Evolutionary conservation across 305 asterid genomes (phyloP).

Genomic region (Solanum hybrid): DNA sequence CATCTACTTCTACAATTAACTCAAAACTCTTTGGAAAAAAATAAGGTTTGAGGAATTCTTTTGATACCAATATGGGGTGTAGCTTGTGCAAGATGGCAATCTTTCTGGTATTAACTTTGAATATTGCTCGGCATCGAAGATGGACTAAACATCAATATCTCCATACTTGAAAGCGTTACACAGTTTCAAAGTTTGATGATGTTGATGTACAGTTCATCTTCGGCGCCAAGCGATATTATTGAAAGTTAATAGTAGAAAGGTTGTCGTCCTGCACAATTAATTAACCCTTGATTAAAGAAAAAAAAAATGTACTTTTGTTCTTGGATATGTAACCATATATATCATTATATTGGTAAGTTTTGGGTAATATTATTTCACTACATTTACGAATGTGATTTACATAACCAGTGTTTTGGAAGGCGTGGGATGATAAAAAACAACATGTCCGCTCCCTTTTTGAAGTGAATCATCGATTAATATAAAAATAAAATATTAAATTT

Average conservation of each 20-base stretch:
- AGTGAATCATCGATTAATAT: too few relatives aligned
- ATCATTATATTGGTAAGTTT: background rate
- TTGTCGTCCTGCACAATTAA: background rate
- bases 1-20: background rate
- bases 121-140: background rate
- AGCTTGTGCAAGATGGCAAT: background rate
- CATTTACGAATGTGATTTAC: background rate
- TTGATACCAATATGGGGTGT: background rate
- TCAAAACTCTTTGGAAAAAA: too few relatives aligned
- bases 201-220: background rate
- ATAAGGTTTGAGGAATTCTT: too few relatives aligned
- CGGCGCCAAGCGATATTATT: background rate
- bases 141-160: background rate
- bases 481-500: too few relatives aligned
- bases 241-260: background rate
- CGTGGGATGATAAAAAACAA: too few relatives aligned
- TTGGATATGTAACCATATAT: background rate
- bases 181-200: background rate
- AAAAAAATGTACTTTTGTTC: background rate
- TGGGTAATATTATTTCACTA: background rate
- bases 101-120: background rate
- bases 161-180: background rate
- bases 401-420: background rate
- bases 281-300: background rate
- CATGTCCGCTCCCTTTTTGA: accelerated